Conservation (phyloP, 441 rosid genomes). For the Erodium trifolium region DNA sequence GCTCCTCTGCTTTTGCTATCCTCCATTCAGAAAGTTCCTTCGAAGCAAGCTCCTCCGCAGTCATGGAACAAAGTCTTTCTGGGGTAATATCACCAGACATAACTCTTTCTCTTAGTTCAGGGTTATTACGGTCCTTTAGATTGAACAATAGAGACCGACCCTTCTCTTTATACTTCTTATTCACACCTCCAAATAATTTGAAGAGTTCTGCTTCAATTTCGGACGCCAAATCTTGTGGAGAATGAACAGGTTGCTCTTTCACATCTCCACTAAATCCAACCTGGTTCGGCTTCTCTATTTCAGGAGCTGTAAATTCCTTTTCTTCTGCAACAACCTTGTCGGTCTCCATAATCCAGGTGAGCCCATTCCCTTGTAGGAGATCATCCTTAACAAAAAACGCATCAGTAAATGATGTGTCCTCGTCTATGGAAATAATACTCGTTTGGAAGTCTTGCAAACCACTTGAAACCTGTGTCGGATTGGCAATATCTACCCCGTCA, state of each 20-base stretch:
- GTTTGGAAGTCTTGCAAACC: constrained; percentile 36
- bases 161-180: constrained; percentile 84
- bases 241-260: constrained; percentile 20
- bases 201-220: constrained; percentile 67
- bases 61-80: constrained; percentile 67
- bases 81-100: constrained; percentile 63
- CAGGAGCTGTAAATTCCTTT: constrained; percentile 25
- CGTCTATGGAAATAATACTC: constrained; percentile 40
- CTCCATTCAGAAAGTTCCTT: constrained; percentile 91
- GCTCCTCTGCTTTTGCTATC: constrained; percentile 82
- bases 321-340: constrained; percentile 33
- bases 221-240: constrained; percentile 49
- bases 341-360: constrained; percentile 79
- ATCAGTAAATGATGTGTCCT: constrained; percentile 57
- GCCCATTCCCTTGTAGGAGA: constrained; percentile 89
- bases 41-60: constrained; percentile 91
- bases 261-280: constrained; percentile 16
- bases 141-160: constrained; percentile 84
- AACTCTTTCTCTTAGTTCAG: constrained; percentile 73
- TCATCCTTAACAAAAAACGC: constrained; percentile 75
- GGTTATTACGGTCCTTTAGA: constrained; percentile 78
- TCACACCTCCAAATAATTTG: constrained; percentile 74
- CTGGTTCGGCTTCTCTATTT: constrained; percentile 17
- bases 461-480: constrained; percentile 19
- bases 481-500: constrained; percentile 15